Conservation (phyloP, 148 eudicot genomes). For the Bassia scoparia region DNA sequence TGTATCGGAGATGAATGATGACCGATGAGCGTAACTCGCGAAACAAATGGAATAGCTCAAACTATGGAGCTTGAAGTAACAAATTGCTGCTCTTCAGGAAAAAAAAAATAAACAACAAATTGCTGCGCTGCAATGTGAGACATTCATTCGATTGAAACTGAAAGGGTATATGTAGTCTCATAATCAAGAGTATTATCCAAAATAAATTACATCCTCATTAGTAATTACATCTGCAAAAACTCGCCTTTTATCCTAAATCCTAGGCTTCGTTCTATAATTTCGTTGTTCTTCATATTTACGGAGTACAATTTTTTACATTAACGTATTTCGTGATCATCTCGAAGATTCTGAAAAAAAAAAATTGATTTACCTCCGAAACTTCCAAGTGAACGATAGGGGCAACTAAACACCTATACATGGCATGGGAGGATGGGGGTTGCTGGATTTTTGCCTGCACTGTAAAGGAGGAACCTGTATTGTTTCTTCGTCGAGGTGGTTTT, state of each 20-base stretch:
- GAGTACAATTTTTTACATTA: constrained; percentile 9
- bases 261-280: not conserved
- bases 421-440: constrained; percentile 13
- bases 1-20: too few species aligned
- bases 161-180: not conserved
- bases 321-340: not conserved
- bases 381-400: not conserved
- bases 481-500: constrained; percentile 18
- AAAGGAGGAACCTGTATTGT: constrained; percentile 11
- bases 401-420: constrained; percentile 26
- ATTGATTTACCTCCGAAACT: not conserved
- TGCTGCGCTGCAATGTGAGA: too few species aligned
- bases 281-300: constrained; percentile 6
- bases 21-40: too few species aligned
- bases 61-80: too few species aligned
- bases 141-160: not conserved
- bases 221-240: not conserved
- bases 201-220: not conserved
- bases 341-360: not conserved
- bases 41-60: too few species aligned
- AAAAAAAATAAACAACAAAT: too few species aligned
- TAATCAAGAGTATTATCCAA: not conserved
- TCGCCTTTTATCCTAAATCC: not conserved
- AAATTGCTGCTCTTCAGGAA: too few species aligned
- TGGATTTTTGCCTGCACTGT: constrained; percentile 30